Evolutionary conservation across 768 basidiomycete genomes (phyloP).

Genomic region (Pholiota conissans): DNA sequence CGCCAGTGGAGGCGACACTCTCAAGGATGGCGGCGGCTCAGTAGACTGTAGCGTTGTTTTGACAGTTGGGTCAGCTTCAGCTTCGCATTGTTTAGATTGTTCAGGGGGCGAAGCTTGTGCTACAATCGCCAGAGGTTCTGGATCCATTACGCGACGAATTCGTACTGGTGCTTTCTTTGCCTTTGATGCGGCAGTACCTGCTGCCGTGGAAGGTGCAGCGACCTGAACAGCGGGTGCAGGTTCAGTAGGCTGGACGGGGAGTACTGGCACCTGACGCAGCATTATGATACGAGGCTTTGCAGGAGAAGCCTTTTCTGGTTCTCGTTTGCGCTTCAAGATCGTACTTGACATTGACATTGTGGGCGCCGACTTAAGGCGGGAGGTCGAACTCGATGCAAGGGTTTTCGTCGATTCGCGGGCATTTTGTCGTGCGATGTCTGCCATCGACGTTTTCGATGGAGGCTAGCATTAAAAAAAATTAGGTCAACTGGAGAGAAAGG

Average conservation of each 20-base stretch:
- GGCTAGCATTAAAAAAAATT: constrained; percentile 6
- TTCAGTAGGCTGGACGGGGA: constrained; percentile 12
- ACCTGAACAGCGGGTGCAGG: constrained; percentile 5
- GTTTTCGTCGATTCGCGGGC: constrained; percentile 12
- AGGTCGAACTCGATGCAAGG: constrained; percentile 10
- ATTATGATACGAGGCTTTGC: constrained; percentile 25
- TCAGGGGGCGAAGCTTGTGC: background rate
- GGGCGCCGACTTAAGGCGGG: constrained; percentile 15
- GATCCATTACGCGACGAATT: constrained; percentile 22
- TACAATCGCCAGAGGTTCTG: constrained; percentile 1
- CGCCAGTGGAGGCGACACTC: constrained; percentile 5
- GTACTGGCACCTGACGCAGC: constrained; percentile 28
- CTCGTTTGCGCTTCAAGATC: constrained; percentile 43
- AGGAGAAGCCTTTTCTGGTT: constrained; percentile 28
- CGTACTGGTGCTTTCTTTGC: constrained; percentile 14
- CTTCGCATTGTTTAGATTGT: background rate
- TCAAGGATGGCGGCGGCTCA: background rate
- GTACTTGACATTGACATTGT: constrained; percentile 18
- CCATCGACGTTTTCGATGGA: constrained; percentile 5
- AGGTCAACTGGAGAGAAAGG: background rate
- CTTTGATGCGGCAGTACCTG: constrained; percentile 6
- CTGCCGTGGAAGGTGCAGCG: background rate
- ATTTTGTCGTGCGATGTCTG: constrained; percentile 10
- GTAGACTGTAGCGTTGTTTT: background rate
- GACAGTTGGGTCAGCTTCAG: background rate